Evolutionary conservation across 345 rosid genomes (phyloP), one percentile per base, ranked within the genome.

Genomic region (Jatropha curcas): DNA sequence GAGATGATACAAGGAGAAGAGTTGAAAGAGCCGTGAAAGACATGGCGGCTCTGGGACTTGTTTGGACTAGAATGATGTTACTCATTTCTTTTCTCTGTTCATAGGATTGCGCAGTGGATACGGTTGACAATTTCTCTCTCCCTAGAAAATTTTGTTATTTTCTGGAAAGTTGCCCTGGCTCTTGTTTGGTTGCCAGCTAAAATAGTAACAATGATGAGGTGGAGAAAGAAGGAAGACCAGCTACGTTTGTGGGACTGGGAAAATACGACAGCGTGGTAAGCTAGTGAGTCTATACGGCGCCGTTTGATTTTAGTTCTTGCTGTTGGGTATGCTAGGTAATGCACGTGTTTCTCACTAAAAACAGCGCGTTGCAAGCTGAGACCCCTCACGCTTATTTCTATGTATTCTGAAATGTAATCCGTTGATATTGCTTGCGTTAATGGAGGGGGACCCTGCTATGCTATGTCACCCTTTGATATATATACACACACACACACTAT

Each of bases 1-100:
- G 58, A 14, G 62, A 20, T 11, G 68, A 63, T 19, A 3, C 52
- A 63, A 84, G 28, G 74, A 84, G 46, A 75, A 79, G 43, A 35
- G 72, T 3, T 57, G 74, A 30, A 68, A 76, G 61, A 34, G 81
- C 33, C 46, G 76, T 0, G 48, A 35, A 8, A 39, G 57, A 39
- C 48, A 33, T 28, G 50, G 50, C 48, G 10, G 76, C n/a, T n/a
- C n/a, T 1, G 70, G 20, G 22, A 12, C 22, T 34, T 34, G 39
- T 20, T 19, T 8, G 60, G n/a, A 5, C 13, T 24, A 2, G 33
- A 50, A 25, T 0, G 1, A 9, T 0, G 55, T 37, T 4, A 31
- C 9, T 7, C 65, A 0, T 53, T 28, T 65, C 20, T 35, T 52
- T 37, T 7, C 17, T 39, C n/a, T n/a, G n/a, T n/a, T n/a, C n/a